Conservation (phyloP, 2,329 filamentous ascomycete species). For the Microcyclosporella mali region DNA sequence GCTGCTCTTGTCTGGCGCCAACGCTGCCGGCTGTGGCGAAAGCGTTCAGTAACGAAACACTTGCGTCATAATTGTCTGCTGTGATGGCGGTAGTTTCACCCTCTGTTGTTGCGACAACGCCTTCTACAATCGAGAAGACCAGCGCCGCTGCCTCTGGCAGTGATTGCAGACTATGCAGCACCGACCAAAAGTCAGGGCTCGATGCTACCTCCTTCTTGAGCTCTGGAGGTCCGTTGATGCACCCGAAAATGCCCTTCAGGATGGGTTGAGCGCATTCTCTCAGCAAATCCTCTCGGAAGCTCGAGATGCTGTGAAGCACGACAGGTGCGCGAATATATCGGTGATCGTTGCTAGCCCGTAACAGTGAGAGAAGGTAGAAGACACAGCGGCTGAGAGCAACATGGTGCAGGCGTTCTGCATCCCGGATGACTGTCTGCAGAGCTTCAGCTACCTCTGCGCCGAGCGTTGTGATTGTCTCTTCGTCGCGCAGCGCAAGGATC, state of each 20-base stretch:
- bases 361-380: conserved; percentile 76
- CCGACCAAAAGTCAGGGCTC: conserved; percentile 94
- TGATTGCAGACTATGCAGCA: conserved; percentile 61
- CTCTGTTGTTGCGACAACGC: conserved; percentile 38
- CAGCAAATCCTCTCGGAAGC: conserved; percentile 70
- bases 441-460: conserved; percentile 75
- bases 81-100: conserved; percentile 56
- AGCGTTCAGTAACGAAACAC: conserved; percentile 75
- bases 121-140: conserved; percentile 83
- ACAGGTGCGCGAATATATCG: conserved; percentile 90
- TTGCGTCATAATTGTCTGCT: conserved; percentile 90
- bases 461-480: conserved; percentile 63
- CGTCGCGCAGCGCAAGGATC: conserved; percentile 68
- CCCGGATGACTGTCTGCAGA: conserved; percentile 73
- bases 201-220: conserved; percentile 89
- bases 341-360: conserved; percentile 81
- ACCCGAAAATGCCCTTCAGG: conserved; percentile 70
- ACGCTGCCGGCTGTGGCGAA: conserved; percentile 80
- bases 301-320: conserved; percentile 83
- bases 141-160: conserved; percentile 61
- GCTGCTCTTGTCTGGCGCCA: conserved; percentile 62
- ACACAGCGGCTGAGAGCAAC: conserved; percentile 77
- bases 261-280: conserved; percentile 70
- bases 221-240: conserved; percentile 67
- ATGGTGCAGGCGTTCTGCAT: conserved; percentile 70